Conservation (phyloP, 495 filamentous ascomycete genomes). For the Daldinia concentrica region DNA sequence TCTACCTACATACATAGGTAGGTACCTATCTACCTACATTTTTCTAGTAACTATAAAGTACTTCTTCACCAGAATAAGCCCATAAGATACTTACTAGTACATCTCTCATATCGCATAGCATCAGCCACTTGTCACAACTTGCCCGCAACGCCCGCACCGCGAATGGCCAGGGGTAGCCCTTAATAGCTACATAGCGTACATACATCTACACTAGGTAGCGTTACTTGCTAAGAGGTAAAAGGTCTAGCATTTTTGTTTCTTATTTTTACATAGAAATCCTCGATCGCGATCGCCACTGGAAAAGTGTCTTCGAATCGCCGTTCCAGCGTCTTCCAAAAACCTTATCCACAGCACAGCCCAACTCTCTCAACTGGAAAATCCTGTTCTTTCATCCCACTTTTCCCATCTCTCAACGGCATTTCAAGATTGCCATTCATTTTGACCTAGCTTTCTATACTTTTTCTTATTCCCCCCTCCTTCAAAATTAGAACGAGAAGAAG, state of each 20-base stretch:
- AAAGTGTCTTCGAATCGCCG: slow-evolving; percentile 33
- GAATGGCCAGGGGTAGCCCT: neutral
- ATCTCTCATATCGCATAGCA: neutral
- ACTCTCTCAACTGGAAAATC: slow-evolving; percentile 37
- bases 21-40: neutral
- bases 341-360: slow-evolving; percentile 45
- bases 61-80: neutral
- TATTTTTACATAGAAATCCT: slow-evolving; percentile 13
- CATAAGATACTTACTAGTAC: neutral
- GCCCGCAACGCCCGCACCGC: slow-evolving; percentile 20
- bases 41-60: neutral
- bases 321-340: slow-evolving; percentile 32
- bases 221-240: neutral
- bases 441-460: slow-evolving; percentile 10
- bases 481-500: slow-evolving; percentile 3
- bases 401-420: slow-evolving; percentile 39
- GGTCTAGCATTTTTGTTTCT: slow-evolving; percentile 5
- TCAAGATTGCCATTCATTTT: slow-evolving; percentile 34
- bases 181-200: slow-evolving; percentile 3
- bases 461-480: neutral
- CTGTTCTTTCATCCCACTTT: slow-evolving; percentile 44
- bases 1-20: too few relatives aligned
- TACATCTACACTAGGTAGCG: neutral
- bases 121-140: slow-evolving; percentile 20
- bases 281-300: slow-evolving; percentile 45